Percentiles rank a stretch among this genome's conserved stretches.
Conservation (phyloP, 192 early-diverging fungal species). For the Podila minutissima region DNA sequence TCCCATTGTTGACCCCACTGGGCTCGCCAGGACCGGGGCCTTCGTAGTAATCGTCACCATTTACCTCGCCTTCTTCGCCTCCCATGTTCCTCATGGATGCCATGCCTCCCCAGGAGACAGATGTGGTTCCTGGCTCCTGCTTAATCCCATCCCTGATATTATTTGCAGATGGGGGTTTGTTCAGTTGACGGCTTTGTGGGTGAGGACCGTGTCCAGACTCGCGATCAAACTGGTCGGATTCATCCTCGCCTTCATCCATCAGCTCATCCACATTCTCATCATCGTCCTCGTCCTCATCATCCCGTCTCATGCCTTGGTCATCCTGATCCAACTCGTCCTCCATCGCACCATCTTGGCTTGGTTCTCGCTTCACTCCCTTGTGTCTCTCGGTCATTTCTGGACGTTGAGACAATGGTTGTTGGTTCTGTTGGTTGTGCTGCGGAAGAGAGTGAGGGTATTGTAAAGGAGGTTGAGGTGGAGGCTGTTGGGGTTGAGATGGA, state of each 20-base stretch:
- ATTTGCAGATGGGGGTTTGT: neutral
- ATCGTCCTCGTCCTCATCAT: constrained; percentile 11
- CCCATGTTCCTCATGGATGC: neutral
- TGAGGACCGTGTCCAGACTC: neutral
- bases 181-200: neutral
- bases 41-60: neutral
- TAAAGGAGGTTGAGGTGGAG: neutral
- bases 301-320: constrained; percentile 6
- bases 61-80: neutral
- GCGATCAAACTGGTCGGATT: constrained; percentile 10
- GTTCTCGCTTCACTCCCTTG: neutral
- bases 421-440: neutral
- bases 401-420: neutral
- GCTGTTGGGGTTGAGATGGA: neutral
- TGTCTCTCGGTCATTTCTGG: neutral
- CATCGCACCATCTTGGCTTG: neutral
- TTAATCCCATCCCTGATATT: neutral
- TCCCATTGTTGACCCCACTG: constrained; percentile 38
- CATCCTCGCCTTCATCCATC: constrained; percentile 10
- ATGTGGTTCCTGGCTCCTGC: constrained; percentile 1
- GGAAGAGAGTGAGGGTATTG: neutral
- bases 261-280: constrained; percentile 12
- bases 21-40: neutral
- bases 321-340: constrained; percentile 3
- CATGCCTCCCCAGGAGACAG: constrained; percentile 1